Base-by-base conservation (phyloP, 2,329 filamentous ascomycete genomes). In the Xylaria sp. region DNA sequence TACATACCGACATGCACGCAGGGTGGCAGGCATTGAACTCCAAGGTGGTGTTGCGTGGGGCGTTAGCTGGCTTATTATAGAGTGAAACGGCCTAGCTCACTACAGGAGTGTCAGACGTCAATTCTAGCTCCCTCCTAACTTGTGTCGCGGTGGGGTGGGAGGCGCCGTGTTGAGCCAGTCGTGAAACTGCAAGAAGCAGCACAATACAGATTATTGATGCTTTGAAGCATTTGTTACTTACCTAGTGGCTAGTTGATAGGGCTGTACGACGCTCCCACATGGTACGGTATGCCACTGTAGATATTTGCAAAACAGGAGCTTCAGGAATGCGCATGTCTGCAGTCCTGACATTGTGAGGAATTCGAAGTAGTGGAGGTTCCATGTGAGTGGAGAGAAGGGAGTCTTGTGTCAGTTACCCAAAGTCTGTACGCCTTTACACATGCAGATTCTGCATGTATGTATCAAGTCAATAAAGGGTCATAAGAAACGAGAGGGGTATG, bases 1-100 rank as follows among this genome's bases (percentile, higher is more conserved):
- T 34, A 13, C 29, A 13, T 3, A 34, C n/a, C n/a, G n/a, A 34
- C 16, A 34, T 13, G 6, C 16, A 34, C 11, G 29, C 9, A 39
- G 21, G 37, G 39, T 52, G 51, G 44, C 54, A 39, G 46, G 48
- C 50, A 54, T 48, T 37, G 46, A 48, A 7, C 29, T 34, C 29
- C 29, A 6, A 34, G n/a, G 16, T 34, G 29, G 29, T 34, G 42
- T 42, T 18, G 20, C 42, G 49, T 52, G 49, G 50, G 49, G n/a
- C 43, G 55, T 55, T 62, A 58, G 57, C 37, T 54, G 48, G 45
- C 45, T 50, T 39, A 46, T 53, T 60, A 60, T 59, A 60, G 61
- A 48, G 42, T 60, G 59, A 63, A 57, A 63, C 61, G 55, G 37
- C 42, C 56, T 44, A 60, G 52, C 58, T 49, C 54, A 39, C 37